Base-by-base conservation (phyloP, 306 rosid species). In the Arachis hypogaea region DNA sequence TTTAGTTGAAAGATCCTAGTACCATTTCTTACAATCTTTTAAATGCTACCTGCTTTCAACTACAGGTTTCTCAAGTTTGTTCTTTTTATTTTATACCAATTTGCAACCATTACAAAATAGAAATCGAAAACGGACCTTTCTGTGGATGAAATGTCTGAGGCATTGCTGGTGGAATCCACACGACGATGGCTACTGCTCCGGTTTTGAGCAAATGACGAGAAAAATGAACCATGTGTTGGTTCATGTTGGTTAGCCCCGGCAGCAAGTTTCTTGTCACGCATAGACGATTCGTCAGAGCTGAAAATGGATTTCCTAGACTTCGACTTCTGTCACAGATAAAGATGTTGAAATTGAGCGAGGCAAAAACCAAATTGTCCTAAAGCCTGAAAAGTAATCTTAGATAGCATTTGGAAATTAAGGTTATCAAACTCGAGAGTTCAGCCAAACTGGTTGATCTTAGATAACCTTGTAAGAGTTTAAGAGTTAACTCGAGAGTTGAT, bases 151-250 rank as follows among this genome's bases (percentile, higher is more conserved):
- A 71, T 36, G 11, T 63, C 59, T 0, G 78, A 70, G 71, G 63
- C 75, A 82, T 67, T 70, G 14, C 66, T 65, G 63, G 43, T 50
- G 18, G 76, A 78, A 69, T 46, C 56, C 44, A 80, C 81, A 49
- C 83, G 80, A 38, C 73, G 67, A 7, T 11, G 78, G 57, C 59
- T 42, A 43, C 45, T 61, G 50, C 77, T 78, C 30, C 76, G 69
- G 42, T 73, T 85, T 12, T 73, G 55, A 77, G 55, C 52, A 42
- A 85, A 74, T n/a, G 84, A 76, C 4, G 92, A 79, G 64, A 84
- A 82, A 50, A 86, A 85, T 41, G 94, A 83, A 79, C 89, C 96
- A 43, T 87, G 78, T 16, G 71, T 69, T 79, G 88, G 72, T 60
- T 86, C 91, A 57, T 66, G 77, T 33, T 68, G 78, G 63, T 73